These are phyloP conservation scores for Leptomonas seymouri DNA, from an alignment of 208 protist species.

Conservation along the genomic window DNA sequence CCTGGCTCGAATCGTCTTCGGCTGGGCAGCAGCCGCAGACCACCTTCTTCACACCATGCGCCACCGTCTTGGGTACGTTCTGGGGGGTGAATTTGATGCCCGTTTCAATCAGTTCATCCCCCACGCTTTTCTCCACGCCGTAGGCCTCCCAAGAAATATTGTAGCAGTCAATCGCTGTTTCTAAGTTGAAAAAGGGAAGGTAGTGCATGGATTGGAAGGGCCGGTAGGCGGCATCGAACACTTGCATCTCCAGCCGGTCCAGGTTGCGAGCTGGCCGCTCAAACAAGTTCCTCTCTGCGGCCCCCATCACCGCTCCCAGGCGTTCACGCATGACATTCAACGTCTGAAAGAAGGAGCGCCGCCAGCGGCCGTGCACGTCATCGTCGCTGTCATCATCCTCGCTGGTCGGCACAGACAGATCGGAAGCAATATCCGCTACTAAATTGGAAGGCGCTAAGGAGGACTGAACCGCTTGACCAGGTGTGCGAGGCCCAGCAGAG, in stretches of 20 bases:
- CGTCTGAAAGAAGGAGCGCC: constrained; percentile 20
- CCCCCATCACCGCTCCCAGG: constrained; percentile 46
- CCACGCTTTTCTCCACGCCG: constrained; percentile 37
- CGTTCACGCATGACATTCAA: constrained; percentile 21
- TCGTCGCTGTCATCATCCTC: constrained; percentile 2
- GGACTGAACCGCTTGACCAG: not conserved
- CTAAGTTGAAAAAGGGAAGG: constrained; percentile 87
- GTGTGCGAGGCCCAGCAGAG: not conserved
- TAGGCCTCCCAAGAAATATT: constrained; percentile 88
- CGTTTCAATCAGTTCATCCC: constrained; percentile 36
- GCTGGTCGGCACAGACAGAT: constrained; percentile 9
- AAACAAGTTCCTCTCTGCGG: constrained; percentile 54
- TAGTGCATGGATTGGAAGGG: constrained; percentile 60
- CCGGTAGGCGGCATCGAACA: constrained; percentile 58
- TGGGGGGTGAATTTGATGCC: constrained; percentile 34
- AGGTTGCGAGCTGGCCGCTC: constrained; percentile 47
- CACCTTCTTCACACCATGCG: constrained; percentile 35
- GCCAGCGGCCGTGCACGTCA: constrained; percentile 1
- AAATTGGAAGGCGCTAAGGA: not conserved
- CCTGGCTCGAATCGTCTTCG: constrained; percentile 23
- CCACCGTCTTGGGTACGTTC: constrained; percentile 38
- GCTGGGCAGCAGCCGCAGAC: constrained; percentile 43
- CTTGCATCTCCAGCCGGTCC: constrained; percentile 46
- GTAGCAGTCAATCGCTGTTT: constrained; percentile 89
- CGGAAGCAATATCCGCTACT: not conserved